phyloP scores from a whole-genome alignment of 1,284 basidiomycete species.

The Heterobasidion irregulare region DNA sequence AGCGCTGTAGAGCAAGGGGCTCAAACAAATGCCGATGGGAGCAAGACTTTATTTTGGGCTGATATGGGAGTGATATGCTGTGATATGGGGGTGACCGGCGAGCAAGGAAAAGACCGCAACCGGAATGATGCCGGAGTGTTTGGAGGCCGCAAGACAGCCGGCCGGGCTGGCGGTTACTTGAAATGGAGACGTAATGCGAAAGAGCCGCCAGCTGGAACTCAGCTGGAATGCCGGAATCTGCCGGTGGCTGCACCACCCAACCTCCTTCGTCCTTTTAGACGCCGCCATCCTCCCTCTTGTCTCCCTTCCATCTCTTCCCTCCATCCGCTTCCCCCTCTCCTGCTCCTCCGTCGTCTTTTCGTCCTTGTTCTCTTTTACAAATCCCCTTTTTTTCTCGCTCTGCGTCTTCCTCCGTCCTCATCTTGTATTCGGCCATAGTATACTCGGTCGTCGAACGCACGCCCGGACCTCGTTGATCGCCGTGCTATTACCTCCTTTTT shows the following conservation, averaged over 20 bases:
- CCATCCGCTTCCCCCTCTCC: background rate
- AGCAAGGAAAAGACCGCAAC: background rate
- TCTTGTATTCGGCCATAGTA: background rate
- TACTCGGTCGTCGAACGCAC: background rate
- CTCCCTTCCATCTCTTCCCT: constrained; percentile 8
- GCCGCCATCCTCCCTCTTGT: background rate
- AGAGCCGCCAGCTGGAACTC: background rate
- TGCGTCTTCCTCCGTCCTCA: background rate
- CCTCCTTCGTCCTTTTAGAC: background rate
- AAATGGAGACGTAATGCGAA: background rate
- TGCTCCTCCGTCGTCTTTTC: constrained; percentile 6
- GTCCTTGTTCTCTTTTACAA: background rate
- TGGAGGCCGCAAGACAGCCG: background rate
- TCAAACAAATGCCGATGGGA: background rate
- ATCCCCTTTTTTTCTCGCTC: background rate
- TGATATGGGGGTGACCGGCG: background rate
- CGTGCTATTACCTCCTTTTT: background rate
- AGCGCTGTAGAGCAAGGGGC: background rate
- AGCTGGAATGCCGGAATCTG: background rate
- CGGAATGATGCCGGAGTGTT: background rate
- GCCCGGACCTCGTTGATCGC: background rate
- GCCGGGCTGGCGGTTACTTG: constrained; percentile 1
- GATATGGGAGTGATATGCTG: background rate
- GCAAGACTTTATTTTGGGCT: background rate
- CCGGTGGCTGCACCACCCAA: background rate